phyloP scores from a whole-genome alignment of 2,329 filamentous ascomycete genomes.

The Aspergillus hortae region DNA sequence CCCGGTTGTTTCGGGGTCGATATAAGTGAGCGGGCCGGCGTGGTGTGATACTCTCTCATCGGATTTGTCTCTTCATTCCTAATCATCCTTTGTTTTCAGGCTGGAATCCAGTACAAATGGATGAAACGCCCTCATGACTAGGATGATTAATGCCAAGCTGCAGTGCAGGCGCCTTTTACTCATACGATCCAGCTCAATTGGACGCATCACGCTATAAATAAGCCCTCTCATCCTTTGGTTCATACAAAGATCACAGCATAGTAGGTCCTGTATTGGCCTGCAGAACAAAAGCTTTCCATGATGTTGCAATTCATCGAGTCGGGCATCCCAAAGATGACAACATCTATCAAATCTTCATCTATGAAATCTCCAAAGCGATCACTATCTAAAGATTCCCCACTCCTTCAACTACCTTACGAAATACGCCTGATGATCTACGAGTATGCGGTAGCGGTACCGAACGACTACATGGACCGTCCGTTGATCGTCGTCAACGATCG shows the following conservation, averaged over 20 bases:
- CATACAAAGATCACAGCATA: neutral
- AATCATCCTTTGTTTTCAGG: too few species aligned
- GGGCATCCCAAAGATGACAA: neutral
- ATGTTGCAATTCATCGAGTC: neutral
- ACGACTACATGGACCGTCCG: conserved; percentile 29
- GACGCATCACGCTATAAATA: too few species aligned
- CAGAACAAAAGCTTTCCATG: neutral
- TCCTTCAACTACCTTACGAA: conserved; percentile 28
- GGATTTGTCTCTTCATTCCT: too few species aligned
- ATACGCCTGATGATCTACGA: conserved; percentile 34
- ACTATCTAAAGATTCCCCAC: conserved; percentile 7
- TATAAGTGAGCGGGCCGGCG: too few species aligned
- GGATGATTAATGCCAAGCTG: too few species aligned
- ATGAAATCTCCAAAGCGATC: neutral
- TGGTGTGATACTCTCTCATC: too few species aligned
- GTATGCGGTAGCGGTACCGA: conserved; percentile 27
- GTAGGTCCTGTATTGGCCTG: neutral
- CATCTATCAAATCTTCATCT: too few species aligned
- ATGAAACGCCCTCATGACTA: too few species aligned
- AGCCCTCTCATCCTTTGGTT: neutral
- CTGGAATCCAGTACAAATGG: too few species aligned
- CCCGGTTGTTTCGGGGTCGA: neutral
- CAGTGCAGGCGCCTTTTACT: too few species aligned
- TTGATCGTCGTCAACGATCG: conserved; percentile 33
- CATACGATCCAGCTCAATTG: too few species aligned